Evolutionary conservation across 306 rosid genomes (phyloP), one percentile per base, ranked within the genome.

Genomic region (Coriaria nepalensis): DNA sequence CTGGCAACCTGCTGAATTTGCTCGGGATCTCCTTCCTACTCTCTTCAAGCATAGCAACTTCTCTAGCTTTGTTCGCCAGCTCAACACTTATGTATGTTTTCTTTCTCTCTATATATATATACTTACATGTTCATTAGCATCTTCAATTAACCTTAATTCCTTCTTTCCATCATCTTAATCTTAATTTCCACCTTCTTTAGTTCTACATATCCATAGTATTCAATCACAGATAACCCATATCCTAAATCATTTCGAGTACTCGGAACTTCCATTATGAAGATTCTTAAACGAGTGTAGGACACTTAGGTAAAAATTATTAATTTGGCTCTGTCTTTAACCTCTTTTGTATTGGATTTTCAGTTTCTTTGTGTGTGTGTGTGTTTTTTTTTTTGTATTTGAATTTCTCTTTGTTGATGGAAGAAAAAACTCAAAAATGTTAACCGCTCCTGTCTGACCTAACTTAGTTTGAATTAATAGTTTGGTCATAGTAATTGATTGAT

Each of bases 31-130:
- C 65, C 95, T 88, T 33, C 97, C 97, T 4, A 88, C 90, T 0
- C 78, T 83, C 77, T 88, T 88, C 87, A 88, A 88, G 63, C 97
- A 88, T 33, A 81, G 84, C 81, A 88, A 88, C 68, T 88, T 88
- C 74, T 88, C 97, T 36, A 84, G 97, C 82, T 88, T 88, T 69
- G 90, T 88, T 7, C 81, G 97, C 20, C 97, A 88, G 65, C 95
- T 88, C 40, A 88, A 88, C 59, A 84, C 97, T 14, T 88, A 88
- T n/a, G 97, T 88, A 81, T 12, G 33, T 15, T 20, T 45, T 5
- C 15, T 6, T 6, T 37, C 6, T 13, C 35, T 6, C 11, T 11
- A 2, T 32, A 20, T 6, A 8, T 8, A 12, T 33, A 10, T 13
- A 13, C 33, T 36, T 42, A 9, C 45, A 10, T 13, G n/a, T 37